Base-by-base conservation (phyloP, 306 rosid species). In the Acacia crassicarpa region DNA sequence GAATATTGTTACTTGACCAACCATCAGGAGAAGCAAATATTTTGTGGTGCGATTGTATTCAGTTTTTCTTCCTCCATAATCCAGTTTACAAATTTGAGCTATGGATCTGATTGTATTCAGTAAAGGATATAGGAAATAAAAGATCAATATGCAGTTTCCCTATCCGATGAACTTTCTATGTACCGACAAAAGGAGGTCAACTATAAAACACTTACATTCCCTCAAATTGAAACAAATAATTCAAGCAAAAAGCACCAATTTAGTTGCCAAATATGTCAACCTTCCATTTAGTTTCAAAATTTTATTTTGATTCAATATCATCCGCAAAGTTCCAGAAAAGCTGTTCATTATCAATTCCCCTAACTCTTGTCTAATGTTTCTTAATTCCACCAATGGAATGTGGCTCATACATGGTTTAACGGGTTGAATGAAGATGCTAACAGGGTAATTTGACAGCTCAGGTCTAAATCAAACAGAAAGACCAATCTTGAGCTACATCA, bases 1-100 rank as follows among this genome's bases (percentile, higher is more conserved):
- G 44, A n/a, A 65, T 25, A 9, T 13, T 72, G 65, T 58, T 20
- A 58, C 30, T 22, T 58, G 65, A 58, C 65, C 65, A 9, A 22
- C 30, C 15, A 58, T 58, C 32, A 22, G 65, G 14, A 58, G 65
- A 58, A 58, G 30, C 65, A 35, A 38, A 75, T 75, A 44, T 41
- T 85, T 81, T 13, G 59, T 0, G 65, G 70, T 40, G 75, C 41
- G 54, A 32, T 8, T 61, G 49, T 63, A 32, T 67, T 73, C 38
- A 75, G 59, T 41, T 56, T 72, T 46, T 45, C 48, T 23, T 17
- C 58, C 51, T 11, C 74, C 74, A 69, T 40, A n/a, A 78, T 67
- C 53, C 44, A 63, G 35, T 38, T 56, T 49, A 43, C 45, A 51
- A 59, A 78, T 58, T 16, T 66, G 32, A 54, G 20, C 41, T 19